Evolutionary conservation across 164 flowering plant species (phyloP), one percentile per base, ranked within the genome.

Genomic region (Sedum album): DNA sequence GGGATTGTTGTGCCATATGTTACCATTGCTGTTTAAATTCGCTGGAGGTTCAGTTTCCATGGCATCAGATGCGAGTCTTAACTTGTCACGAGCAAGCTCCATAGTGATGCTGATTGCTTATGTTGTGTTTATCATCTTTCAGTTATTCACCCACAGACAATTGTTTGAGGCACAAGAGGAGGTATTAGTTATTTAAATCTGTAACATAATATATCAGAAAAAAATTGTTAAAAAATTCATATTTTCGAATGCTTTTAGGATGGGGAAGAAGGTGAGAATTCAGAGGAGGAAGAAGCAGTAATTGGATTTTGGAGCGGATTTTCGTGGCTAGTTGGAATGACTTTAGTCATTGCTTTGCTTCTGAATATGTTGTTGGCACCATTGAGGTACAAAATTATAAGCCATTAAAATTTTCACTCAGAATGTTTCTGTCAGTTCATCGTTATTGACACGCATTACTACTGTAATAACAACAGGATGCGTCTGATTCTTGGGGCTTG

Each of bases 51-150:
- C 78, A 0, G 69, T 25, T 1, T 65, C 67, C 9, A 6, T 48
- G 9, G 65, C 72, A 2, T 77, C 71, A 0, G 62, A 69, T 1
- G 76, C 85, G 2, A 78, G 81, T 0, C 85, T 94, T 1, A 64
- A 62, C 3, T 63, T 93, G 73, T 94, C 99, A 0, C 82, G 99
- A 78, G 90, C 75, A 0, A 79, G 86, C 68, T 82, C 90, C 83
- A 82, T 94, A n/a, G 67, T 91, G 0, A 91, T 94, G 99, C 81
- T 94, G 0, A 11, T 87, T 41, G 88, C 85, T 0, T 94, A 94
- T 74, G 11, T 76, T 28, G 88, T 82, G 0, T 90, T 86, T 75
- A 74, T 94, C 20, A 60, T 84, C 72, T 94, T 94, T 80, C 97
- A 94, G 69, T 65, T 94, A 60, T 78, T 79, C 76, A 94, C 96